Conservation (phyloP, 192 early-diverging fungal genomes). For the Coemansia sp. region DNA sequence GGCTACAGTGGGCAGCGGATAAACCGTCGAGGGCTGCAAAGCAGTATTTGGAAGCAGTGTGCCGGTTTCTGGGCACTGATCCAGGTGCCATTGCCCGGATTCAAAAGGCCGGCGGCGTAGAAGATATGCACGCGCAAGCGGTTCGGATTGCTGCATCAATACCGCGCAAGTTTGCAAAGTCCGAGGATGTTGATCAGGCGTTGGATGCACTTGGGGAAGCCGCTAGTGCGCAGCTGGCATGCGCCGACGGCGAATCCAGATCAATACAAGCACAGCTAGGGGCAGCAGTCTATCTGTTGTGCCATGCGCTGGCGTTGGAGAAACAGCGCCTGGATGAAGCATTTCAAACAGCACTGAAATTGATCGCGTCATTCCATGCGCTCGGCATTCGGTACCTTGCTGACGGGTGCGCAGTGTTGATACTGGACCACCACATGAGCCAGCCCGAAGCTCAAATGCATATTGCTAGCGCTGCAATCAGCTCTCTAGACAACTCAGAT, state of each 20-base stretch:
- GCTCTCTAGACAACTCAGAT: constrained; percentile 14
- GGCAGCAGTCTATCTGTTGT: constrained; percentile 7
- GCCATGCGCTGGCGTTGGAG: constrained; percentile 18
- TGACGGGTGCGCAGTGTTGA: constrained; percentile 22
- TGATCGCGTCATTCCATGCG: background rate
- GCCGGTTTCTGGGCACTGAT: constrained; percentile 25
- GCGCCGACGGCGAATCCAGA: background rate
- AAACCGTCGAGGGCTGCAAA: background rate
- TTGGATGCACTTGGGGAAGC: constrained; percentile 28
- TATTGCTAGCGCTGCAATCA: constrained; percentile 11
- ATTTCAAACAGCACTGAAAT: background rate
- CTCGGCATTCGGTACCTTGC: constrained; percentile 13
- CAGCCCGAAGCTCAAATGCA: constrained; percentile 4
- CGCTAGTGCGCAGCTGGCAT: constrained; percentile 21
- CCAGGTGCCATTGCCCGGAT: background rate
- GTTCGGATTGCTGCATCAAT: background rate
- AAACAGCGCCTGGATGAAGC: constrained; percentile 3
- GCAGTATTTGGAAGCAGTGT: constrained; percentile 17
- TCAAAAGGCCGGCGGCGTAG: background rate
- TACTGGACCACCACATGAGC: constrained; percentile 24
- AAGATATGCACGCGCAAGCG: background rate
- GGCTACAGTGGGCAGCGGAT: constrained; percentile 2
- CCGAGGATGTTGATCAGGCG: constrained; percentile 39
- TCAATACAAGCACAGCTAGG: constrained; percentile 1
- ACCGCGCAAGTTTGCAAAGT: constrained; percentile 38